A percentile compares a stretch with the other conserved stretches of the same genome.
These are phyloP conservation scores for Agmasoma carcini DNA, from an alignment of 371 early-diverging fungal genomes.

Conservation along the genomic window DNA sequence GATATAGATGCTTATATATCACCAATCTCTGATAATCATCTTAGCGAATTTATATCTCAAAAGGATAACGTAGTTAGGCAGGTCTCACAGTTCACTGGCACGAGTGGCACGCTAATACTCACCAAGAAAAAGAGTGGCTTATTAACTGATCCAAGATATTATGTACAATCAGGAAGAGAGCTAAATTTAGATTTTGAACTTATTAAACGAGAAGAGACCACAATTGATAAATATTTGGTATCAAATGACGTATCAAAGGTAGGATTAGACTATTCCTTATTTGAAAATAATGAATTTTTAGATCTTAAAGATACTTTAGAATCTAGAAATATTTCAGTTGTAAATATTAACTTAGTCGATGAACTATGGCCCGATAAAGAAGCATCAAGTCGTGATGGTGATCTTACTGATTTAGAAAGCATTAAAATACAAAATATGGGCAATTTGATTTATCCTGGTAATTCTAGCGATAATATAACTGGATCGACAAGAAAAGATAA, in stretches of 20 bases:
- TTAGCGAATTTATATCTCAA: conserved; percentile 79
- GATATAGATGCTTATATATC: conserved; percentile 33
- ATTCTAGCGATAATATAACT: too few relatives aligned
- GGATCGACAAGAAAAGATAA: conserved; percentile 6
- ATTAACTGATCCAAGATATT: conserved; percentile 91
- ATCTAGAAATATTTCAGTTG: conserved; percentile 11
- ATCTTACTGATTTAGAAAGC: too few relatives aligned
- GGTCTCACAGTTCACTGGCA: conserved; percentile 86
- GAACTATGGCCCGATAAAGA: too few relatives aligned
- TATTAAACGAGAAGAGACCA: conserved; percentile 60
- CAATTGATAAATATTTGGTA: conserved; percentile 16
- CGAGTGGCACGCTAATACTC: conserved; percentile 70
- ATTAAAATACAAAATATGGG: too few relatives aligned
- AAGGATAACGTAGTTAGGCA: conserved; percentile 71
- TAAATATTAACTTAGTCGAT: conserved; percentile 8
- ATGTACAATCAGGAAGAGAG: conserved; percentile 77
- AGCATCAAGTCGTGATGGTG: too few relatives aligned
- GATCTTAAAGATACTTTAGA: conserved; percentile 45
- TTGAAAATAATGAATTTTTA: conserved; percentile 56
- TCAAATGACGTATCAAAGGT: not conserved
- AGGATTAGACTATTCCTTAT: conserved; percentile 22
- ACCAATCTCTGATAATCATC: conserved; percentile 35
- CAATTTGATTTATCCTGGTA: too few relatives aligned
- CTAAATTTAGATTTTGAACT: conserved; percentile 55
- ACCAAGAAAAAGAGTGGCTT: conserved; percentile 60